Conservation (phyloP, 805 yeast species). For the Saccharomyces paradoxus region DNA sequence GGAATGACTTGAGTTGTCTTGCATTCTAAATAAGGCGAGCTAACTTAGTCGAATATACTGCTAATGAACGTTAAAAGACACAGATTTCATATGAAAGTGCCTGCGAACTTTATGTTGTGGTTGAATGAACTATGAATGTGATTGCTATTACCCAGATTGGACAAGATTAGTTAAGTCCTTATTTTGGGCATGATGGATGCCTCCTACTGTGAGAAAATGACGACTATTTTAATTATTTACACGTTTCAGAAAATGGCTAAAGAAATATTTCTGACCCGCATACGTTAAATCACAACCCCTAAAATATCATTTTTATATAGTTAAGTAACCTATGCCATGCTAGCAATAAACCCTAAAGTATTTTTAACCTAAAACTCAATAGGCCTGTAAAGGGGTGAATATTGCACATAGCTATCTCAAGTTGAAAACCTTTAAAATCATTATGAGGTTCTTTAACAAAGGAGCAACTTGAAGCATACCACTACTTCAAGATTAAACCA, state of each 20-base stretch:
- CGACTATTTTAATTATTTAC: not conserved
- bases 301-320: not conserved
- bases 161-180: not conserved
- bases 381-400: slow-evolving; percentile 3
- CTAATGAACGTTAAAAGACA: not conserved
- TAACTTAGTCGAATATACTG: not conserved
- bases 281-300: not conserved
- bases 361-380: not conserved
- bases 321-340: not conserved
- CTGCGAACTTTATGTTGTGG: not conserved
- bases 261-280: not conserved
- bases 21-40: not conserved
- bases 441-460: not conserved
- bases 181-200: not conserved
- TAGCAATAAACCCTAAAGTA: not conserved
- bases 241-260: not conserved
- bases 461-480: not conserved
- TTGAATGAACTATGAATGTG: not conserved
- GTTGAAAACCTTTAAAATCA: not conserved
- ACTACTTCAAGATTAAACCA: not conserved
- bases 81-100: not conserved
- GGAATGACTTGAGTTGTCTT: not conserved
- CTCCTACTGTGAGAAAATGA: too few species aligned
- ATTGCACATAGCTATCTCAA: not conserved
- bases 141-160: not conserved